Evolutionary conservation across 805 yeast genomes (phyloP).

Genomic region (Debaryomyces castellii): DNA sequence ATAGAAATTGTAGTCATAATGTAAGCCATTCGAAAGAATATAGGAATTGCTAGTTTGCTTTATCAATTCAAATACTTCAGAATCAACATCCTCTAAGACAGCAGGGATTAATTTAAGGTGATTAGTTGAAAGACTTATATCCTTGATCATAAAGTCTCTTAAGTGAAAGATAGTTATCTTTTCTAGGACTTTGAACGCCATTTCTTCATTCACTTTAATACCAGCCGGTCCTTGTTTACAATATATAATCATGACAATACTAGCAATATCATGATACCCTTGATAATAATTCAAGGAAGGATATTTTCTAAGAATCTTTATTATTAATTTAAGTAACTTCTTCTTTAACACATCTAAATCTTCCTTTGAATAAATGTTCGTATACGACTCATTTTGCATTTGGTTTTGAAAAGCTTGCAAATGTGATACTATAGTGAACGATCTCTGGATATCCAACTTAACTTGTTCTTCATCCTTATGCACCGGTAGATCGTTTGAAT

Average conservation of each 20-base stretch:
- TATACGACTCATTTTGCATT: conserved; percentile 22
- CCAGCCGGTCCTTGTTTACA: conserved; percentile 13
- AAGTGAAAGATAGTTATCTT: conserved; percentile 58
- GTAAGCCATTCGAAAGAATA: conserved; percentile 20
- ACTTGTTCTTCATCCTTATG: conserved; percentile 83
- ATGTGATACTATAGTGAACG: conserved; percentile 49
- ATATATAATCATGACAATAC: conserved; percentile 60
- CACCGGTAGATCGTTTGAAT: conserved; percentile 30
- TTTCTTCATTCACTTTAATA: conserved; percentile 20
- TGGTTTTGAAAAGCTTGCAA: conserved; percentile 20
- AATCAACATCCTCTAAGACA: conserved; percentile 52
- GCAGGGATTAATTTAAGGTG: conserved; percentile 69
- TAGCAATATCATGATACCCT: conserved; percentile 88
- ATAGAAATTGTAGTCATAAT: conserved; percentile 39
- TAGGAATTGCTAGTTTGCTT: conserved; percentile 37
- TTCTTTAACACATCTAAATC: conserved; percentile 36
- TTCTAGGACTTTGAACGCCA: conserved; percentile 48
- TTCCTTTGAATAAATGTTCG: conserved; percentile 31
- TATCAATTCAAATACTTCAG: conserved; percentile 35
- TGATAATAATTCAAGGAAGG: conserved; percentile 79
- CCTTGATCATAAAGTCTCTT: conserved; percentile 82
- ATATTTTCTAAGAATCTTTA: conserved; percentile 55
- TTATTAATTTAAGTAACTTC: conserved; percentile 44
- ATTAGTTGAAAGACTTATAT: conserved; percentile 61
- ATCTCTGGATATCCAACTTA: conserved; percentile 70